Conservation (phyloP, 2,329 filamentous ascomycete species). For the Achaetomium macrosporum region DNA sequence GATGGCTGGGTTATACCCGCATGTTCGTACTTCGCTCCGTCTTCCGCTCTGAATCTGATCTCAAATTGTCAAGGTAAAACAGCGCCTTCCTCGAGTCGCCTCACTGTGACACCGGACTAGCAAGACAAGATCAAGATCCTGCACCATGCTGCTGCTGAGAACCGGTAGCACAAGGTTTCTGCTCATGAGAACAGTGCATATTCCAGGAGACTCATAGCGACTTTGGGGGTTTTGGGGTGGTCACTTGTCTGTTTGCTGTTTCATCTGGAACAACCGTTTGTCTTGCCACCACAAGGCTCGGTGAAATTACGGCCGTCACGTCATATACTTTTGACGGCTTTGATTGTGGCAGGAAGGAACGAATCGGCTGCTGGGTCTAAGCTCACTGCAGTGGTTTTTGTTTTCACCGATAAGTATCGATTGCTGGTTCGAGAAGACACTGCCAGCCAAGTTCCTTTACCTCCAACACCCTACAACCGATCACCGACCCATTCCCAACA, state of each 20-base stretch:
- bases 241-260: too few species aligned
- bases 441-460: too few species aligned
- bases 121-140: neutral
- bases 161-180: neutral
- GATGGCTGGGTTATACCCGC: neutral
- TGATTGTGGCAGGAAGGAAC: slow-evolving; percentile 4
- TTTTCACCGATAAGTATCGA: too few species aligned
- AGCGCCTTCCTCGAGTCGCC: neutral
- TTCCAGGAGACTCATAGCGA: neutral
- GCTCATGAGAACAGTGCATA: neutral
- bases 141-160: neutral
- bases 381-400: neutral
- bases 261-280: too few species aligned
- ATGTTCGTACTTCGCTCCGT: too few species aligned
- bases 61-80: neutral
- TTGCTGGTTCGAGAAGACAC: too few species aligned
- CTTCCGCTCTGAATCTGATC: neutral
- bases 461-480: too few species aligned
- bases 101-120: neutral
- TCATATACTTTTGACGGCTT: neutral
- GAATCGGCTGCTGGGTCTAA: too few species aligned
- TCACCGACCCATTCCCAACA: too few species aligned
- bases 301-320: slow-evolving; percentile 2
- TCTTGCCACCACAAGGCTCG: too few species aligned
- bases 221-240: neutral